Percentiles rank a stretch among this genome's conserved stretches.
Conservation (phyloP, 2,329 filamentous ascomycete genomes). For the Elsinoe arachidis region DNA sequence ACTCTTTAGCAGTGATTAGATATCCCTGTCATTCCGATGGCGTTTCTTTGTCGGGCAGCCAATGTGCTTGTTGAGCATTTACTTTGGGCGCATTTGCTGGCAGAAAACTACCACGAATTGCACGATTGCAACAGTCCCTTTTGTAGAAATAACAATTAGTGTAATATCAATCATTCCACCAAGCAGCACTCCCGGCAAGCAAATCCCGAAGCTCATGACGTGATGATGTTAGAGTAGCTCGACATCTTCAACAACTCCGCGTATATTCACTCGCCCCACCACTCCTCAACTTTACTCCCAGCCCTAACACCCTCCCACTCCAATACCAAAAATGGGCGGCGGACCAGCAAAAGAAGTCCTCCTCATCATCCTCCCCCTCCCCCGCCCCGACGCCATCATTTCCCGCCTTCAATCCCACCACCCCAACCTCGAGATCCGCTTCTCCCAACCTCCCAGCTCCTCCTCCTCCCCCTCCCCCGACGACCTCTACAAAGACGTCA, state of each 20-base stretch:
- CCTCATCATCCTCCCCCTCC: slow-evolving; percentile 25
- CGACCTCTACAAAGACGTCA: slow-evolving; percentile 33
- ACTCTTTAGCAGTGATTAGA: neutral
- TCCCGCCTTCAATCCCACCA: slow-evolving; percentile 34
- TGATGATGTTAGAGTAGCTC: neutral
- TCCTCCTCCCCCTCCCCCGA: slow-evolving; percentile 16
- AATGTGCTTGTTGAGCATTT: too few species aligned
- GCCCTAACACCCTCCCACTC: neutral
- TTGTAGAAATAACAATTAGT: neutral
- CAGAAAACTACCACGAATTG: too few species aligned
- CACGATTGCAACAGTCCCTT: neutral
- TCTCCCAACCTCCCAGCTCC: slow-evolving; percentile 23
- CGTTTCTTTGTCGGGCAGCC: neutral
- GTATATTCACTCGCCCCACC: neutral
- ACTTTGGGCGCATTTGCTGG: too few species aligned
- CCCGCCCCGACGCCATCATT: slow-evolving; percentile 32
- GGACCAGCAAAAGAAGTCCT: slow-evolving; percentile 28
- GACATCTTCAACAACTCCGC: neutral
- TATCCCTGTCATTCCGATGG: neutral
- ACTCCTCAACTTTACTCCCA: neutral
- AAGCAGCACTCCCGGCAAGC: neutral
- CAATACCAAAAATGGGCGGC: slow-evolving; percentile 26
- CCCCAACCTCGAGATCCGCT: slow-evolving; percentile 40
- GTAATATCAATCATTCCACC: neutral
- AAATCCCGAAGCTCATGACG: slow-evolving; percentile 5